Percentiles rank a stretch among this genome's conserved stretches.
Conservation (phyloP, 352 stramenopile species). For the Phytopythium litorale region DNA sequence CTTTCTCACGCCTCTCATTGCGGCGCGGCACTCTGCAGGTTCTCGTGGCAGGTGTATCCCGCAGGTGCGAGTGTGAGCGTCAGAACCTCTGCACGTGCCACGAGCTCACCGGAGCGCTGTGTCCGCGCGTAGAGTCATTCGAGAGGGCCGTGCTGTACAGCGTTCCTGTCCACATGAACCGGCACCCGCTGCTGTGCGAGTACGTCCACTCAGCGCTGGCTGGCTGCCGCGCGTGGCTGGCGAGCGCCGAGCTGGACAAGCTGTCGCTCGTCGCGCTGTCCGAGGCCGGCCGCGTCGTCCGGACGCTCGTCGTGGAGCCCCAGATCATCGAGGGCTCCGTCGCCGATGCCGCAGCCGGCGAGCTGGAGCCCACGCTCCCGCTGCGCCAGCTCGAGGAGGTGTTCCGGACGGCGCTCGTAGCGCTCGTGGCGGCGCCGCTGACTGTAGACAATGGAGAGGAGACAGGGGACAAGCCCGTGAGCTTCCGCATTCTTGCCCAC, state of each 20-base stretch:
- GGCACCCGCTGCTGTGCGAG: constrained; percentile 64
- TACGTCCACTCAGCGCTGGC: constrained; percentile 75
- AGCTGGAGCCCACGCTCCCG: constrained; percentile 29
- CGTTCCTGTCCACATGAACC: constrained; percentile 76
- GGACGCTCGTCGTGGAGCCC: constrained; percentile 55
- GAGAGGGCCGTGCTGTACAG: constrained; percentile 59
- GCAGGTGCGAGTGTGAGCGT: constrained; percentile 21
- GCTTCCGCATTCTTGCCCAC: constrained; percentile 64
- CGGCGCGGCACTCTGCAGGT: constrained; percentile 23
- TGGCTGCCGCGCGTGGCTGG: constrained; percentile 63
- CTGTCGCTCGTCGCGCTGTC: constrained; percentile 55
- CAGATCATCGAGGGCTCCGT: constrained; percentile 35
- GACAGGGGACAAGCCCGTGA: constrained; percentile 19
- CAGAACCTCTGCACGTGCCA: neutral
- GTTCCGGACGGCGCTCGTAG: constrained; percentile 57
- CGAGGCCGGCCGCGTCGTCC: constrained; percentile 32
- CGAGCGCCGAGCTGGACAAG: constrained; percentile 58
- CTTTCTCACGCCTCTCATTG: too few species aligned
- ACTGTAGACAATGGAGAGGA: constrained; percentile 1
- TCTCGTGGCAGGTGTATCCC: constrained; percentile 50
- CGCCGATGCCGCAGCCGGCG: constrained; percentile 10
- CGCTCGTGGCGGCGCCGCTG: constrained; percentile 35
- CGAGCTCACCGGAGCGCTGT: neutral
- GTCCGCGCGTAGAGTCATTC: constrained; percentile 43
- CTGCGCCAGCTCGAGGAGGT: constrained; percentile 54